A percentile compares a stretch with the other conserved stretches of the same genome.
Evolutionary conservation across 768 basidiomycete species (phyloP).

Genomic region (Gelatoporia subvermispora): DNA sequence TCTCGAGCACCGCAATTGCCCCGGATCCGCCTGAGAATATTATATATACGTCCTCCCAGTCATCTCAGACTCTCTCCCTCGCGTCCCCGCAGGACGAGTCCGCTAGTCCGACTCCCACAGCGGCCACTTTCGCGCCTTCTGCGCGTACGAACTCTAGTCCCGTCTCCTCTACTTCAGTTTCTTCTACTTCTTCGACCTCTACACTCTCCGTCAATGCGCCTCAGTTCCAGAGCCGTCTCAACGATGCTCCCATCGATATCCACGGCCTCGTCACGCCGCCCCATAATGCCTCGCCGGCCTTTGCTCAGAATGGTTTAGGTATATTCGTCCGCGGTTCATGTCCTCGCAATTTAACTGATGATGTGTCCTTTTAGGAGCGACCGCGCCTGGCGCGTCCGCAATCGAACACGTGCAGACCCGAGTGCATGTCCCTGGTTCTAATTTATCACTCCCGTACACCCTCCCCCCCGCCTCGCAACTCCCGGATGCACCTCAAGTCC

Average conservation of each 20-base stretch:
- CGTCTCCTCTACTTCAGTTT: neutral
- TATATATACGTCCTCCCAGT: no score
- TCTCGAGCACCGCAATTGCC: constrained; percentile 7
- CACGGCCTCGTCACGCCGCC: constrained; percentile 9
- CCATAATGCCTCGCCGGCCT: no score
- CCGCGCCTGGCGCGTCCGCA: no score
- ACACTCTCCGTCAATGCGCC: constrained; percentile 11
- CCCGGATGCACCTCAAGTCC: neutral
- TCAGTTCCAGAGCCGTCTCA: constrained; percentile 13
- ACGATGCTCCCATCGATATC: constrained; percentile 15
- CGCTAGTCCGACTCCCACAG: constrained; percentile 7
- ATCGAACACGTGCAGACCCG: no score
- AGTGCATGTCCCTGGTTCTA: no score
- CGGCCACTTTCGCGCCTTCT: neutral
- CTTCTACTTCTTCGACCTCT: constrained; percentile 4
- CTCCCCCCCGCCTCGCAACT: neutral
- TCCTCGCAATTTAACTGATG: no score
- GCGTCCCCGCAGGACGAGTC: constrained; percentile 2
- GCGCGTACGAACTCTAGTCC: constrained; percentile 5
- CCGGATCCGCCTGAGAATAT: no score
- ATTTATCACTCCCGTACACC: no score
- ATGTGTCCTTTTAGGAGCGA: no score
- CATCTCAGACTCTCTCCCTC: no score
- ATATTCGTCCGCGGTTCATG: no score
- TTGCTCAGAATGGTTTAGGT: no score